Conservation (phyloP, 2,329 filamentous ascomycete genomes). For the Claviceps africana region DNA sequence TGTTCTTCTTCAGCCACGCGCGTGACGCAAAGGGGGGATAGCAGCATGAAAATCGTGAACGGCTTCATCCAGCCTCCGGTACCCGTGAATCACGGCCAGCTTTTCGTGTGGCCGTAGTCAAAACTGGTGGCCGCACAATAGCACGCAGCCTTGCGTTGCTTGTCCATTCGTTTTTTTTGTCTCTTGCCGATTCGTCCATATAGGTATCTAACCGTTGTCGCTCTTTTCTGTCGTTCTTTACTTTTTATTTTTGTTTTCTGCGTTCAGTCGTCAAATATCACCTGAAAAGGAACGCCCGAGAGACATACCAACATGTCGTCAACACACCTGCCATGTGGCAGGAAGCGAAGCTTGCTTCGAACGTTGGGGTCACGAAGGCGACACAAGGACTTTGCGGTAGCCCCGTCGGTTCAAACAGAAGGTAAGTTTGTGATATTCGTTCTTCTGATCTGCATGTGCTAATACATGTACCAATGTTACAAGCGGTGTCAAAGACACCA, state of each 20-base stretch:
- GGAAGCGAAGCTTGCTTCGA: constrained; percentile 17
- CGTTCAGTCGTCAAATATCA: neutral
- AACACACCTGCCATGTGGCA: constrained; percentile 15
- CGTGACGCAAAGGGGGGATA: constrained; percentile 5
- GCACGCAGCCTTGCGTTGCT: constrained; percentile 2
- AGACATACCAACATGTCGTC: constrained; percentile 12
- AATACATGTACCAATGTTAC: neutral
- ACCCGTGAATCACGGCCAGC: neutral
- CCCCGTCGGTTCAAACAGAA: constrained; percentile 7
- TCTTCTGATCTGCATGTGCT: neutral
- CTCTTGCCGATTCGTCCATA: neutral
- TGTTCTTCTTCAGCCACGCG: constrained; percentile 4
- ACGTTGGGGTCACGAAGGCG: constrained; percentile 15
- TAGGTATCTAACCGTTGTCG: constrained; percentile 1
- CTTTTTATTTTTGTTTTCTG: neutral
- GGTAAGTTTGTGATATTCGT: constrained; percentile 7
- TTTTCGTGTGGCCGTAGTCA: neutral
- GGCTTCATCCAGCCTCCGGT: neutral
- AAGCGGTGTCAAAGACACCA: neutral
- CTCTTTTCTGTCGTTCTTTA: constrained; percentile 1
- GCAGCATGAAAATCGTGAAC: constrained; percentile 2
- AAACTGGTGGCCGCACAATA: neutral
- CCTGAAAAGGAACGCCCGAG: neutral
- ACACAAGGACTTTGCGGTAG: constrained; percentile 10
- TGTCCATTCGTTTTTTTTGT: constrained; percentile 4